Percentiles rank a stretch among this genome's conserved stretches.
phyloP scores from a whole-genome alignment of 2,329 filamentous ascomycete species.

The Gaeumannomyces tritici region DNA sequence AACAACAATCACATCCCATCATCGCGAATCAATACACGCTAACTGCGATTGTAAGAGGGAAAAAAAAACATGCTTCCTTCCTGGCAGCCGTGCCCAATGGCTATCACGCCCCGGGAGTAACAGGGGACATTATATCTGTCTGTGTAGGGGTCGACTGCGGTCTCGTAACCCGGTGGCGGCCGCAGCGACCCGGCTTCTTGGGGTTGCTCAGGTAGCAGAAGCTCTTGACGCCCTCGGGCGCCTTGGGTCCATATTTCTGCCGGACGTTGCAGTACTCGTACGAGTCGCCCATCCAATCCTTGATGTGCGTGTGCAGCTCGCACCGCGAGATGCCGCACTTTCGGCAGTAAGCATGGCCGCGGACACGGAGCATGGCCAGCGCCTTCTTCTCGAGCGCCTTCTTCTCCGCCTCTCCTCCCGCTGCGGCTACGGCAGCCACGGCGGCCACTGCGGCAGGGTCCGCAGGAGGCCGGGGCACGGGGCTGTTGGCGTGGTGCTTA shows the following conservation, averaged over 20 bases:
- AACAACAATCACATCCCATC: background rate
- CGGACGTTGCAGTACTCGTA: conserved; percentile 53
- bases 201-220: conserved; percentile 53
- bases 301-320: conserved; percentile 53
- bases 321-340: conserved; percentile 53
- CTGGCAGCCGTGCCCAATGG: background rate
- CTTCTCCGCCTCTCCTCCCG: conserved; percentile 5
- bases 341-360: conserved; percentile 51
- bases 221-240: conserved; percentile 33
- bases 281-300: conserved; percentile 45
- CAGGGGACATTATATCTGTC: background rate
- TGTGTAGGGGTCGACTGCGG: conserved; percentile 8
- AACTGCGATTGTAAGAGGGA: background rate
- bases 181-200: conserved; percentile 47
- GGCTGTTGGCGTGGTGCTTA: background rate
- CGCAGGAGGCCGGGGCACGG: background rate
- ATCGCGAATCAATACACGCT: background rate
- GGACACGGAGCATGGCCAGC: conserved; percentile 39
- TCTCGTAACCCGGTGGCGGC: conserved; percentile 36
- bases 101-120: background rate
- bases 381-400: conserved; percentile 13
- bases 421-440: conserved; percentile 4
- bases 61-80: conserved; percentile 3
- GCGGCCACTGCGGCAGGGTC: conserved; percentile 3
- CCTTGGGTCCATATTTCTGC: conserved; percentile 43